Evolutionary conservation across 495 filamentous ascomycete species (phyloP), one percentile per base, ranked within the genome.

Genomic region (Penicillium waksmanii): DNA sequence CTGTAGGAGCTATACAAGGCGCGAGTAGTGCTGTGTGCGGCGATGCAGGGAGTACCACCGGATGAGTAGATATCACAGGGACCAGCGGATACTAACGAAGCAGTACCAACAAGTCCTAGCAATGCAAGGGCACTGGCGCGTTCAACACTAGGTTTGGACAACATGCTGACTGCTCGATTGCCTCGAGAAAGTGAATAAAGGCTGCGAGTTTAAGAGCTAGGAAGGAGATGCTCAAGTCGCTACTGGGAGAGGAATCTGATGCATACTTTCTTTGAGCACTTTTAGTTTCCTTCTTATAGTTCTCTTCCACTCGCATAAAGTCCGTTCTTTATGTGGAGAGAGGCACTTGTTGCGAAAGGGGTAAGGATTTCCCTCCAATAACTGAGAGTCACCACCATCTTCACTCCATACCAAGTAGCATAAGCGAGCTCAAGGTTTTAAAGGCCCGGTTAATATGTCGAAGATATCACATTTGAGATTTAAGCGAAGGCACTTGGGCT

Each of bases 1-100:
- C 15, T 70, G 65, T 73, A 86, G 55, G 70, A 64, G 53, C 67
- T 77, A 64, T 85, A 86, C 25, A 86, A 62, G 53, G 82, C 81
- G n/a, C 84, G 81, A 64, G 82, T 85, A 57, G 82, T 84, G 70
- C 82, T 82, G 71, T 85, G 83, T 3, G 83, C 83, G 3, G 83
- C 82, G 55, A 86, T 63, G 57, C 83, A 86, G 55, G 83, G 80
- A 3, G 82, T 83, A 61, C 70, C 68, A 7, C 80, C 81, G 3
- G 77, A 70, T 33, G 74, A 33, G 68, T 85, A 86, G 62, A 86
- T 74, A 54, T 86, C 83, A 56, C 83, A 86, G 25, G 83, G 82
- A 15, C 73, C 81, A 51, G 82, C 82, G 15, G 67, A 59, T 35
- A 78, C 79, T 47, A 83, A 66, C 31, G 77, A 76, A 51, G 57